phyloP scores from a whole-genome alignment of 495 filamentous ascomycete genomes.

The Xanthoparmelia taractica region DNA sequence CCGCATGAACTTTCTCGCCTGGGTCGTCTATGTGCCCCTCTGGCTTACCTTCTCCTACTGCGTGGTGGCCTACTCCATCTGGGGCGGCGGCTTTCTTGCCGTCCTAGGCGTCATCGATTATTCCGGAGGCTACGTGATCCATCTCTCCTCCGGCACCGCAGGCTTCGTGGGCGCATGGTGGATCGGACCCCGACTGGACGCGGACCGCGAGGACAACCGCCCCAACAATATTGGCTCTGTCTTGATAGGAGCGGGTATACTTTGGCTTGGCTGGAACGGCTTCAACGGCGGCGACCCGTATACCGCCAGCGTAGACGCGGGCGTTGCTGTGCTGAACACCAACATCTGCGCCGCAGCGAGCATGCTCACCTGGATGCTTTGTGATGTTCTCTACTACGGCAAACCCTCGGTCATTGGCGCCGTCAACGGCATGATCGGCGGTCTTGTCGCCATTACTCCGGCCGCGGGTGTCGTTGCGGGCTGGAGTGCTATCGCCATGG shows the following conservation, averaged over 20 bases:
- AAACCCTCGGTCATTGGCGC: conserved; percentile 48
- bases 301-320: conserved; percentile 46
- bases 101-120: conserved; percentile 48
- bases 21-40: conserved; percentile 51
- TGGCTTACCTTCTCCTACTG: conserved; percentile 42
- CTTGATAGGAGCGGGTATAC: conserved; percentile 46
- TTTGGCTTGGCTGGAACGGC: conserved; percentile 55
- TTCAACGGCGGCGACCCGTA: conserved; percentile 54
- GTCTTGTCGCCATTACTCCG: conserved; percentile 50
- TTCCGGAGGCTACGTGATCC: conserved; percentile 54
- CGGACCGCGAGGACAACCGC: conserved; percentile 43
- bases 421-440: conserved; percentile 48
- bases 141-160: conserved; percentile 49
- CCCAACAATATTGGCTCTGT: conserved; percentile 47
- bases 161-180: conserved; percentile 48
- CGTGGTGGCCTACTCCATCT: conserved; percentile 42
- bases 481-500: conserved; percentile 49
- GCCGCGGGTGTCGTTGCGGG: conserved; percentile 49
- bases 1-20: conserved; percentile 48
- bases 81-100: conserved; percentile 50
- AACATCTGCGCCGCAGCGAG: conserved; percentile 48
- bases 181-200: conserved; percentile 45
- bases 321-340: conserved; percentile 51
- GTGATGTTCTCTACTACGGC: conserved; percentile 42
- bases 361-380: conserved; percentile 41